A percentile compares a stretch with the other conserved stretches of the same genome.
phyloP scores from a whole-genome alignment of 2,329 filamentous ascomycete species.

The Botrytis paeoniae region DNA sequence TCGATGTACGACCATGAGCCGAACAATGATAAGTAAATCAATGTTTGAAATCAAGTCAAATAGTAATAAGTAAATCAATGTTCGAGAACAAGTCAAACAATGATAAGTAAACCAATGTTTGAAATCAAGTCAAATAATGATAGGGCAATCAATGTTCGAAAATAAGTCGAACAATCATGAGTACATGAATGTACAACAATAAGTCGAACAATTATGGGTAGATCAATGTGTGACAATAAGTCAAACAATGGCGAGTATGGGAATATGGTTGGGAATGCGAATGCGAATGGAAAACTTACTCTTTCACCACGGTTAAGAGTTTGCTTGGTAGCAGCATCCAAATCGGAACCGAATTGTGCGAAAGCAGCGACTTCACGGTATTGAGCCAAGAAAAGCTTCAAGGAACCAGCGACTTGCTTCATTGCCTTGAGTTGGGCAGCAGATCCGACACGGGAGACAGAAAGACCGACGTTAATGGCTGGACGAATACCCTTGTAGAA shows the following conservation, averaged over 20 bases:
- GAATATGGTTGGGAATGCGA: background rate
- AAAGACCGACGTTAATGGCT: constrained; percentile 99
- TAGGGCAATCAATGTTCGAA: no score
- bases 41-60: background rate
- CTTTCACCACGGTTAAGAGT: constrained; percentile 97
- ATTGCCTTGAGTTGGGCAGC: constrained; percentile 99
- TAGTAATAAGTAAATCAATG: background rate
- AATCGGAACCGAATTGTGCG: constrained; percentile 99
- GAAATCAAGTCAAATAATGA: no score
- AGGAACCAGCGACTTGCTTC: constrained; percentile 99
- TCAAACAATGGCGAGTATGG: background rate
- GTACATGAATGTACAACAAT: background rate
- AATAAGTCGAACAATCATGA: background rate
- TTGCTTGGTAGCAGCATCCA: constrained; percentile 98
- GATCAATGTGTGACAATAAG: background rate
- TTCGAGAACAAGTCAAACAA: background rate
- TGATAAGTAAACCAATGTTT: no score
- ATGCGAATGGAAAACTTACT: constrained; percentile 54
- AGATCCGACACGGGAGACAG: constrained; percentile 99
- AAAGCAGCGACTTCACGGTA: constrained; percentile 99
- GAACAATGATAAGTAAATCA: background rate
- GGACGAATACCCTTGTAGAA: constrained; percentile 99
- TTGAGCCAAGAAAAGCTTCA: constrained; percentile 99
- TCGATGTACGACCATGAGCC: background rate
- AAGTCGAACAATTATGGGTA: background rate